Evolutionary conservation across 2,329 filamentous ascomycete genomes (phyloP).

Genomic region (Tolypocladium inflatum): DNA sequence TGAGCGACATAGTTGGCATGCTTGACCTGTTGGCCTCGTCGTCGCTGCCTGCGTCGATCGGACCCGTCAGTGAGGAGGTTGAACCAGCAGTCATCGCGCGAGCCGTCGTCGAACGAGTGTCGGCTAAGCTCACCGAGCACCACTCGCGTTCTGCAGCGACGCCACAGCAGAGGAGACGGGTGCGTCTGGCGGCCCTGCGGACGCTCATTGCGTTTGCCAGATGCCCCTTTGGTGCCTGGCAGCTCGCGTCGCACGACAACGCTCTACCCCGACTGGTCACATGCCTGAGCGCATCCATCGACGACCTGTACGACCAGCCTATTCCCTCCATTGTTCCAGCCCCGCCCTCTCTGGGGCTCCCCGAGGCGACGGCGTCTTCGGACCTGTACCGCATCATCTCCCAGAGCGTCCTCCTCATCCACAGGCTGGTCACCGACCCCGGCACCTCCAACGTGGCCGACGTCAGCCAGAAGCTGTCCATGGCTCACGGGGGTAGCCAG

Average conservation of each 20-base stretch:
- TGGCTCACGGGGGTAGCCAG: slow-evolving; percentile 63
- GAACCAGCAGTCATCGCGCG: slow-evolving; percentile 33
- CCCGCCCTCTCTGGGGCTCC: slow-evolving; percentile 4
- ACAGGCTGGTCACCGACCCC: slow-evolving; percentile 41
- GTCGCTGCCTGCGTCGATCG: slow-evolving; percentile 52
- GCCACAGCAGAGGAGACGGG: slow-evolving; percentile 27
- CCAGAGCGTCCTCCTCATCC: slow-evolving; percentile 38
- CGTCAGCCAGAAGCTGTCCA: slow-evolving; percentile 61
- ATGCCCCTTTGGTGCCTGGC: slow-evolving; percentile 51
- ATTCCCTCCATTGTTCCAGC: slow-evolving; percentile 31
- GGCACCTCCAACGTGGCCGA: slow-evolving; percentile 39
- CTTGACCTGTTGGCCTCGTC: slow-evolving; percentile 60
- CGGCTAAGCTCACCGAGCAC: slow-evolving; percentile 49
- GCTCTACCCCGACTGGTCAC: slow-evolving; percentile 68
- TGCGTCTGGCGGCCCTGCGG: slow-evolving; percentile 38
- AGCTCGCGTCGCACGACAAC: slow-evolving; percentile 58
- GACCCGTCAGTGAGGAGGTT: slow-evolving; percentile 45
- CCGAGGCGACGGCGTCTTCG: slow-evolving; percentile 11
- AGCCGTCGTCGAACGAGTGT: slow-evolving; percentile 52
- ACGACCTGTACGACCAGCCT: slow-evolving; percentile 57
- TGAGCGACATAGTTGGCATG: slow-evolving; percentile 53
- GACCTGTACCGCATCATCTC: slow-evolving; percentile 37
- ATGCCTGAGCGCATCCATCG: slow-evolving; percentile 54
- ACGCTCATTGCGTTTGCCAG: slow-evolving; percentile 51
- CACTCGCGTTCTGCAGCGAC: slow-evolving; percentile 27